Conservation (phyloP, 225 moss, liverwort and hornwort genomes). For the Anthoceros angustus region DNA sequence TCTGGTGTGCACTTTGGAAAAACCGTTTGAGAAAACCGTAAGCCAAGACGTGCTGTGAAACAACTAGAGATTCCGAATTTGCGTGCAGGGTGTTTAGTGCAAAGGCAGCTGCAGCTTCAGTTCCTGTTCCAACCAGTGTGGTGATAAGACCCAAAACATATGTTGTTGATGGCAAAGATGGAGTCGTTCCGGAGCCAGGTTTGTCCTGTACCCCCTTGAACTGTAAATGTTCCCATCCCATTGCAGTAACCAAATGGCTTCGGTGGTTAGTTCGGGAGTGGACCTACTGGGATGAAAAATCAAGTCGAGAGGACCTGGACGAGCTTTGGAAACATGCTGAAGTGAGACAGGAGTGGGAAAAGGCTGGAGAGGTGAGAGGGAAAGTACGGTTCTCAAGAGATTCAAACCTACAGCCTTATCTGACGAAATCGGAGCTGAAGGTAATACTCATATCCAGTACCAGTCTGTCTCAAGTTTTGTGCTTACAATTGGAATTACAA, state of each 20-base stretch:
- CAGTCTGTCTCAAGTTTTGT: neutral
- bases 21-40: no score
- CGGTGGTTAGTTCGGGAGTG: conserved; percentile 38
- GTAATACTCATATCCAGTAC: conserved; percentile 10
- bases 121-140: no score
- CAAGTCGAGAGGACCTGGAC: conserved; percentile 44
- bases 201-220: neutral
- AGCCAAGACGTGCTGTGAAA: no score
- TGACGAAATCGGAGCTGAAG: conserved; percentile 73
- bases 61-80: no score
- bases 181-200: no score
- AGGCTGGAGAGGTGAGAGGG: conserved; percentile 61
- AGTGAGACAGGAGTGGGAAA: conserved; percentile 76
- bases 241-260: no score
- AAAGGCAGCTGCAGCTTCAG: no score
- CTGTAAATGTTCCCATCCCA: neutral
- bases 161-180: no score
- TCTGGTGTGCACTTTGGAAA: no score
- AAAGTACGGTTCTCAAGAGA: conserved; percentile 94
- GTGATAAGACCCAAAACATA: no score
- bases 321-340: conserved; percentile 67
- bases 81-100: no score
- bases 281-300: conserved; percentile 90
- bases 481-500: conserved; percentile 1
- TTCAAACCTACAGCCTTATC: conserved; percentile 52